phyloP scores from a whole-genome alignment of 2,329 filamentous ascomycete species.

The Fusarium devonianum region DNA sequence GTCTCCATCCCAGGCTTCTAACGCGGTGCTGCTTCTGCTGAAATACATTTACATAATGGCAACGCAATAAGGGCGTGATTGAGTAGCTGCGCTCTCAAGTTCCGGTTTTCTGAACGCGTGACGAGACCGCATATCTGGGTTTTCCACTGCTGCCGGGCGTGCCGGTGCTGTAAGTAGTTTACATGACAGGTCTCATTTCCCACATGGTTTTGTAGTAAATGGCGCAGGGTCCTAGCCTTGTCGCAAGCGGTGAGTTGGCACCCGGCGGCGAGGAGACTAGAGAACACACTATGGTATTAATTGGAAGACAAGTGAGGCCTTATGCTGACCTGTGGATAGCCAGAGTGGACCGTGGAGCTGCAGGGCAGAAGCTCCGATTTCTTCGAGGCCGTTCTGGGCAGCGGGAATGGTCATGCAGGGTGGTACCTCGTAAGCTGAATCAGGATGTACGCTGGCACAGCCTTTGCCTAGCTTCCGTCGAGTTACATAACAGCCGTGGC shows the following conservation, averaged over 20 bases:
- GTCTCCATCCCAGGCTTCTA: slow-evolving; percentile 20
- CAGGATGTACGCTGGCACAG: too few relatives aligned
- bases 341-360: background rate
- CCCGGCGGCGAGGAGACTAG: too few relatives aligned
- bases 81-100: background rate
- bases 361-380: slow-evolving; percentile 5
- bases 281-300: too few relatives aligned
- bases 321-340: background rate
- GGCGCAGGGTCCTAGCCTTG: background rate
- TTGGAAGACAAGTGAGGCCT: background rate
- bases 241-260: too few relatives aligned
- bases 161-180: too few relatives aligned
- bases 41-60: background rate
- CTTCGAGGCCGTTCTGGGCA: background rate
- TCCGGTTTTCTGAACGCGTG: background rate
- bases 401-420: background rate
- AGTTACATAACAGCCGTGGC: too few relatives aligned
- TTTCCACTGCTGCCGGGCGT: too few relatives aligned
- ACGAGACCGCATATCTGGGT: too few relatives aligned
- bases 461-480: too few relatives aligned
- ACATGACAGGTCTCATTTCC: too few relatives aligned
- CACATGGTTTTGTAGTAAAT: background rate
- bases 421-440: background rate
- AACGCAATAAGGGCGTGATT: background rate
- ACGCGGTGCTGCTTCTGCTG: background rate